A percentile compares a stretch with the other conserved stretches of the same genome.
Conservation (phyloP, 352 stramenopile genomes). For the Phytophthora europaea region DNA sequence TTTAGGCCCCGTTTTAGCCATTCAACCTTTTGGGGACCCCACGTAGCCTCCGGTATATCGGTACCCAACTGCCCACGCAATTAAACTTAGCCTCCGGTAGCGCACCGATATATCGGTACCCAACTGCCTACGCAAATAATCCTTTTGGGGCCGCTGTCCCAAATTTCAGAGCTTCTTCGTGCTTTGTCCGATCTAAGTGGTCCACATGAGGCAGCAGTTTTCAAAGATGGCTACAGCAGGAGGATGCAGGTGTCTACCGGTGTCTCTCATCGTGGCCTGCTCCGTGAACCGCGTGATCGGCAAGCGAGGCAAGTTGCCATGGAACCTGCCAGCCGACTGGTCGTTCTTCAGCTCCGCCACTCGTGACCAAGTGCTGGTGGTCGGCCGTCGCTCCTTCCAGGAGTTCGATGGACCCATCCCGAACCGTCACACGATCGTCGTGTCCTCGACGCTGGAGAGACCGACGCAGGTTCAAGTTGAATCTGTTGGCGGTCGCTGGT, state of each 20-base stretch:
- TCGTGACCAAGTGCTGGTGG: conserved; percentile 63
- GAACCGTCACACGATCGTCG: conserved; percentile 70
- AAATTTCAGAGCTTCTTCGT: too few relatives aligned
- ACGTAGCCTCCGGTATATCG: too few relatives aligned
- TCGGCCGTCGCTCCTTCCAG: conserved; percentile 69
- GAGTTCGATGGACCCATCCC: conserved; percentile 59
- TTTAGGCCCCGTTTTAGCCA: too few relatives aligned
- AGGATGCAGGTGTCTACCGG: conserved; percentile 31
- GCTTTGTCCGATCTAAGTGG: conserved; percentile 9
- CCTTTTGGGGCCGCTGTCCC: too few relatives aligned
- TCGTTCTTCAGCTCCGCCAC: conserved; percentile 73
- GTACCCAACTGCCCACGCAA: too few relatives aligned
- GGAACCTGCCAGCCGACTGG: conserved; percentile 76
- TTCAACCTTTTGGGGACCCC: too few relatives aligned
- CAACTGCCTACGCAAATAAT: too few relatives aligned
- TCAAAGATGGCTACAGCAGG: conserved; percentile 4
- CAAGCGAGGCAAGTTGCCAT: conserved; percentile 58
- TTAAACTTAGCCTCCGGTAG: too few relatives aligned
- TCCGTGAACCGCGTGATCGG: conserved; percentile 81
- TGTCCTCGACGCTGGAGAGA: conserved; percentile 36
- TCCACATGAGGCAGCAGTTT: conserved; percentile 20
- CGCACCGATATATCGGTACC: too few relatives aligned
- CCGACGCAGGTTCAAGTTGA: conserved; percentile 4
- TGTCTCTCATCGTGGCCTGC: conserved; percentile 77
- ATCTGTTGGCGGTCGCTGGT: conserved; percentile 10